These are phyloP conservation scores for Backusella tarrabulga DNA, from an alignment of 192 early-diverging fungal genomes.

Conservation along the genomic window DNA sequence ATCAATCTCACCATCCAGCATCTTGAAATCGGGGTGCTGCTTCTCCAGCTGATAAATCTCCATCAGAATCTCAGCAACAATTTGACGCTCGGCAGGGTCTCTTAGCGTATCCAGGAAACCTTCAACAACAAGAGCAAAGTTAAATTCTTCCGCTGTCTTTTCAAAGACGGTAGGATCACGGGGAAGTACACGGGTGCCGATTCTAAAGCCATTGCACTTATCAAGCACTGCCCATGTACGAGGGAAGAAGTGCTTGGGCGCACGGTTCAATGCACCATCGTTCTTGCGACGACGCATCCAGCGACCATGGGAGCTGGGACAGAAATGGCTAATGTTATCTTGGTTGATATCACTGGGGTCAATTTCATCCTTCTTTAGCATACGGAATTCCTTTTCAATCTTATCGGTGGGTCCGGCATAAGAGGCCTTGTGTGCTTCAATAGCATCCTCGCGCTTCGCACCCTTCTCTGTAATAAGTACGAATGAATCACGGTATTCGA, in stretches of 20 bases:
- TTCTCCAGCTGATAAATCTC: conserved; percentile 67
- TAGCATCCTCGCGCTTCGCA: conserved; percentile 42
- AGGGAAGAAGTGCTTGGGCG: conserved; percentile 76
- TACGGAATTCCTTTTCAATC: conserved; percentile 49
- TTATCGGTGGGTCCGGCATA: conserved; percentile 60
- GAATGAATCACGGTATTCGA: conserved; percentile 79
- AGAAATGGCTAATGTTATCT: conserved; percentile 43
- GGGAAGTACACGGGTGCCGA: conserved; percentile 60
- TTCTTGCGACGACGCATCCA: conserved; percentile 81
- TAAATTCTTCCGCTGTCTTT: conserved; percentile 83
- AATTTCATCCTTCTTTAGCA: conserved; percentile 43
- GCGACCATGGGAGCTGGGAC: conserved; percentile 51
- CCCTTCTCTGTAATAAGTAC: conserved; percentile 75
- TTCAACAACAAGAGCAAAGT: conserved; percentile 81
- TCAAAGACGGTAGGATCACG: conserved; percentile 79
- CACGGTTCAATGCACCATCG: conserved; percentile 83
- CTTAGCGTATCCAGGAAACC: conserved; percentile 66
- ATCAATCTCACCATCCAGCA: conserved; percentile 52
- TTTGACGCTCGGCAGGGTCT: conserved; percentile 82
- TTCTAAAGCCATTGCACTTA: conserved; percentile 55
- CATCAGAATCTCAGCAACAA: conserved; percentile 69
- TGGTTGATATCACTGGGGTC: conserved; percentile 43
- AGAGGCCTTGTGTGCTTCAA: conserved; percentile 55
- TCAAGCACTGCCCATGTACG: conserved; percentile 74
- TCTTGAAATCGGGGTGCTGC: conserved; percentile 57